phyloP scores from a whole-genome alignment of 371 early-diverging fungal species.

The Mucor irregularis region DNA sequence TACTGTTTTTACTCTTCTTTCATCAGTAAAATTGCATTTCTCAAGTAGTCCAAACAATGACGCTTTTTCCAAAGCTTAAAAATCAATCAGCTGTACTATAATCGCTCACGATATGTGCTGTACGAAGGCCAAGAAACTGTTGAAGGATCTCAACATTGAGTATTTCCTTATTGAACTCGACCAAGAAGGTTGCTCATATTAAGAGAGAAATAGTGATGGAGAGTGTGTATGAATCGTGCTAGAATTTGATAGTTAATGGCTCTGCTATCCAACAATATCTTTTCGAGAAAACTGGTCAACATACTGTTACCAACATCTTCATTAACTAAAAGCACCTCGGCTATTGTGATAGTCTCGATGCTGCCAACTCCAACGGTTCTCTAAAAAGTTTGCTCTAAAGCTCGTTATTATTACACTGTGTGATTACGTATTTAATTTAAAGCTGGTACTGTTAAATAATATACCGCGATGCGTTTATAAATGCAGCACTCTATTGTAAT shows the following conservation, averaged over 20 bases:
- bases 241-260: constrained; percentile 52
- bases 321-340: constrained; percentile 79
- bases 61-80: neutral
- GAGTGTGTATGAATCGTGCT: neutral
- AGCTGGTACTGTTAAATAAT: too few species aligned
- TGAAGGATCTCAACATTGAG: constrained; percentile 38
- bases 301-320: constrained; percentile 91
- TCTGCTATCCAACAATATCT: constrained; percentile 73
- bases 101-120: constrained; percentile 73
- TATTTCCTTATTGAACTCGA: constrained; percentile 58
- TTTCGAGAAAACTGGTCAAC: constrained; percentile 67
- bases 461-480: too few species aligned
- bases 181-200: constrained; percentile 22
- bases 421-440: too few species aligned
- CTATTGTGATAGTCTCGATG: constrained; percentile 69
- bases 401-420: too few species aligned
- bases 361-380: constrained; percentile 48
- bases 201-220: too few species aligned
- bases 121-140: constrained; percentile 60
- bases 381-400: constrained; percentile 47
- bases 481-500: too few species aligned
- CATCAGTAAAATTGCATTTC: too few species aligned
- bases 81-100: neutral
- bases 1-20: too few species aligned
- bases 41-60: too few species aligned